Evolutionary conservation across 192 early-diverging fungal genomes (phyloP).

Genomic region (Coemansia sp.): DNA sequence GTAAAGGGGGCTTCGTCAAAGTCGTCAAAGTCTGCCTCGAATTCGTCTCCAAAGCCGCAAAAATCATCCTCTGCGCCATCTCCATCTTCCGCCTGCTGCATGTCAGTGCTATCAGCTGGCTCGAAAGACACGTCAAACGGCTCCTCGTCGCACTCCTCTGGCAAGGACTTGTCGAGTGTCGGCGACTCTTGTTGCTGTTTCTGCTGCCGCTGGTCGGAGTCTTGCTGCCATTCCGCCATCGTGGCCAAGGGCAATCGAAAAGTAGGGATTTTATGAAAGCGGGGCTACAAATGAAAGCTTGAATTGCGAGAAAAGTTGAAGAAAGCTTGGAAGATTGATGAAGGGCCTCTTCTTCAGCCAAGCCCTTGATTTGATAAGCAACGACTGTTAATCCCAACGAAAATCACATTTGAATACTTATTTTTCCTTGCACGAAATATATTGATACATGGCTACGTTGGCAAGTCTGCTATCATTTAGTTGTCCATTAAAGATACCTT

Average conservation of each 20-base stretch:
- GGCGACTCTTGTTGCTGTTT: background rate
- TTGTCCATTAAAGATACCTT: too few species aligned
- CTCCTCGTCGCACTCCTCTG: background rate
- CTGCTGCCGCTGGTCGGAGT: too few species aligned
- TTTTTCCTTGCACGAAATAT: too few species aligned
- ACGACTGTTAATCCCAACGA: background rate
- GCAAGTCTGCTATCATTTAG: too few species aligned
- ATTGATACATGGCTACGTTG: too few species aligned
- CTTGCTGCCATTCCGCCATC: conserved; percentile 16
- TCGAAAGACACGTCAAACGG: background rate
- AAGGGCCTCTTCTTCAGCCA: background rate
- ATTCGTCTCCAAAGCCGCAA: conserved; percentile 24
- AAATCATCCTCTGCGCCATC: conserved; percentile 8
- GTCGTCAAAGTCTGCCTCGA: conserved; percentile 26
- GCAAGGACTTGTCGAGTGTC: background rate
- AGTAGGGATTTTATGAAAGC: background rate
- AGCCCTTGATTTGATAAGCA: background rate
- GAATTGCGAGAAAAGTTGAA: background rate
- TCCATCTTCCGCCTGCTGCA: background rate
- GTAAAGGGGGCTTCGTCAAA: conserved; percentile 12
- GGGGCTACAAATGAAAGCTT: background rate
- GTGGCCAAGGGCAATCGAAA: background rate
- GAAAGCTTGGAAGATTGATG: too few species aligned
- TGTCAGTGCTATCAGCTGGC: background rate
- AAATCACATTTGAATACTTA: too few species aligned